Percentiles rank a stretch among this genome's conserved stretches.
Evolutionary conservation across 306 rosid genomes (phyloP).

Genomic region (Luffa aegyptiaca): DNA sequence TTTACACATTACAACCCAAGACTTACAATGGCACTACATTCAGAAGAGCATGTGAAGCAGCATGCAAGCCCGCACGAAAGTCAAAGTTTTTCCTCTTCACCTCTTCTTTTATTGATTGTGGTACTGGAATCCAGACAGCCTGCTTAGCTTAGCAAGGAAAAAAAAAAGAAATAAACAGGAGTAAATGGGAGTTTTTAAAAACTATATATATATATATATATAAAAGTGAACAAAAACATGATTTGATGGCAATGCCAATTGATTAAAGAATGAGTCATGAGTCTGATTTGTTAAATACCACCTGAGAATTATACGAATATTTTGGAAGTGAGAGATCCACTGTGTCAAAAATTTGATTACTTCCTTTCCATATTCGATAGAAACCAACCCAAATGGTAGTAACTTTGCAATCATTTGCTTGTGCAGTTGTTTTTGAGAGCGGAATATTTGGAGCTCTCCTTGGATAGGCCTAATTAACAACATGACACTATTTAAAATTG

Average conservation of each 20-base stretch:
- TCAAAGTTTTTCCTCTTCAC: slow-evolving; percentile 36
- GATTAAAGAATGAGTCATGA: not conserved
- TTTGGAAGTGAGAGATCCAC: slow-evolving; percentile 70
- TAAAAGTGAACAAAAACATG: not conserved
- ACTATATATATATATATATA: not conserved
- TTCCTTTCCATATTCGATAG: slow-evolving; percentile 54
- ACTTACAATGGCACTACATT: slow-evolving; percentile 92
- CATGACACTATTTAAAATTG: slow-evolving; percentile 5
- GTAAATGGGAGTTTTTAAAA: not conserved
- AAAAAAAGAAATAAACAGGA: slow-evolving; percentile 4
- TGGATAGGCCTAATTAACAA: slow-evolving; percentile 61
- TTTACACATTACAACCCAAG: not conserved
- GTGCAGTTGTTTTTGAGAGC: slow-evolving; percentile 44
- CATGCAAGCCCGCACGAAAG: slow-evolving; percentile 96
- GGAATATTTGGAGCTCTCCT: slow-evolving; percentile 24
- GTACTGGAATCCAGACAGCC: slow-evolving; percentile 93
- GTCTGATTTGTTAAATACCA: slow-evolving; percentile 15
- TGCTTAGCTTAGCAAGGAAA: slow-evolving; percentile 22
- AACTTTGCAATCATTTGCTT: slow-evolving; percentile 61
- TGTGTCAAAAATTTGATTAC: slow-evolving; percentile 49
- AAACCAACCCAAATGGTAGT: slow-evolving; percentile 89
- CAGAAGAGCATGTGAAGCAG: slow-evolving; percentile 89
- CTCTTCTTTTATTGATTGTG: slow-evolving; percentile 55
- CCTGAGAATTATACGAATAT: slow-evolving; percentile 71
- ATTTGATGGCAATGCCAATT: not conserved